Base-by-base conservation (phyloP, 345 rosid species). In the Raphanus sativus region DNA sequence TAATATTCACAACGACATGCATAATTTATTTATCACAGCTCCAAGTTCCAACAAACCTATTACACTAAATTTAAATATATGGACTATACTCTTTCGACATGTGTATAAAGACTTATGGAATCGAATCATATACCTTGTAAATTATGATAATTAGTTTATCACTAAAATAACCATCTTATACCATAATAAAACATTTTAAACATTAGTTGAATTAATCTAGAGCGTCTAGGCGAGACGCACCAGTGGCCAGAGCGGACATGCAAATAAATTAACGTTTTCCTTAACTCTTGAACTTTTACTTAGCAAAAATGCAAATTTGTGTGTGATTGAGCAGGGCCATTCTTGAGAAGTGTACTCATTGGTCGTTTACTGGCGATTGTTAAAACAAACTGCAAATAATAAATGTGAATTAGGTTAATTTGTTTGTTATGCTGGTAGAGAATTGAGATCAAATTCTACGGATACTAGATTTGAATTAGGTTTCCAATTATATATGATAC, bases 41-140 rank as follows among this genome's bases (percentile, higher is more conserved):
- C 45, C 81, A 78, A 78, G 81, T 72, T 72, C 81, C 81, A 73
- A 78, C 56, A 73, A 24, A 33, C 68, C 72, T 56, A 29, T 65
- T 65, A 16, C 76, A 29, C 7, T 77, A 33, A 33, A 34, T 33
- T 42, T 21, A 28, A 30, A 58, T 30, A 6, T 13, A 17, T 29
- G 29, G 48, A 77, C 16, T 77, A 28, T 34, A 32, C 9, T 69
- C 55, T 26, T 62, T 32, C 4, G 50, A 68, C 55, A 68, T 21
- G 67, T 29, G 11, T 40, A 61, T 54, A 33, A 76, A 24, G 9
- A 32, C 17, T 25, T 63, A 8, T 34, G 38, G 38, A 34, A 34
- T 3, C 36, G 79, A 60, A 69, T 50, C 17, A 48, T 33, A 48
- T 2, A 61, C 40, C 56, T 32, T 5, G 9, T 50, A 62, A 33